These are phyloP conservation scores for Clitocybe nebularis DNA, from an alignment of 1,284 basidiomycete genomes.

Conservation along the genomic window DNA sequence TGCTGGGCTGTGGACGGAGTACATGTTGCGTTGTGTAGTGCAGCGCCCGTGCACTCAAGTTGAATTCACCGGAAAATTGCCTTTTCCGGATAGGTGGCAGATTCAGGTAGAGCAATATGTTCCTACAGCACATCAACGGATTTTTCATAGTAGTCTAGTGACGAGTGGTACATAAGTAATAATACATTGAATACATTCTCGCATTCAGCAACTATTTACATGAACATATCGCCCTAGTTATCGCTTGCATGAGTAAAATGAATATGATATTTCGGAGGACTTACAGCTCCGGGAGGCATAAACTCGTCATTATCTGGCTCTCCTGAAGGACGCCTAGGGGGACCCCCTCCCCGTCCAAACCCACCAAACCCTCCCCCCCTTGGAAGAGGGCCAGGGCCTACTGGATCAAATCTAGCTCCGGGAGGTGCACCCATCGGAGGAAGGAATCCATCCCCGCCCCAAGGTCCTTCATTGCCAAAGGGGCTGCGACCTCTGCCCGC, in stretches of 20 bases:
- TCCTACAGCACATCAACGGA: too few relatives aligned
- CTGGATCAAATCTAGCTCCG: constrained; percentile 86
- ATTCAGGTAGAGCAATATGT: too few relatives aligned
- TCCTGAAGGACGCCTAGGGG: constrained; percentile 26
- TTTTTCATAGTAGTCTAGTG: too few relatives aligned
- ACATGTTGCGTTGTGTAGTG: constrained; percentile 2
- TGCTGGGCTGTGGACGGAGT: constrained; percentile 8
- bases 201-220: constrained; percentile 32
- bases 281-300: constrained; percentile 73
- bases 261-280: constrained; percentile 20
- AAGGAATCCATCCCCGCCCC: constrained; percentile 80
- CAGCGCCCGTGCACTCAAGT: constrained; percentile 2
- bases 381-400: constrained; percentile 54
- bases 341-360: constrained; percentile 36
- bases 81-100: constrained; percentile 13
- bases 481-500: constrained; percentile 37
- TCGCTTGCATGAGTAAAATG: too few relatives aligned
- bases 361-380: constrained; percentile 36
- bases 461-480: constrained; percentile 49
- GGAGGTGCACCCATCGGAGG: constrained; percentile 80
- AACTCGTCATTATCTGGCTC: constrained; percentile 83
- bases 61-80: constrained; percentile 11
- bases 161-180: background rate
- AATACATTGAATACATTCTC: background rate
- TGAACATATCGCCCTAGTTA: constrained; percentile 70